These are phyloP conservation scores for Ogataea minuta DNA, from an alignment of 805 yeast species.

Conservation along the genomic window DNA sequence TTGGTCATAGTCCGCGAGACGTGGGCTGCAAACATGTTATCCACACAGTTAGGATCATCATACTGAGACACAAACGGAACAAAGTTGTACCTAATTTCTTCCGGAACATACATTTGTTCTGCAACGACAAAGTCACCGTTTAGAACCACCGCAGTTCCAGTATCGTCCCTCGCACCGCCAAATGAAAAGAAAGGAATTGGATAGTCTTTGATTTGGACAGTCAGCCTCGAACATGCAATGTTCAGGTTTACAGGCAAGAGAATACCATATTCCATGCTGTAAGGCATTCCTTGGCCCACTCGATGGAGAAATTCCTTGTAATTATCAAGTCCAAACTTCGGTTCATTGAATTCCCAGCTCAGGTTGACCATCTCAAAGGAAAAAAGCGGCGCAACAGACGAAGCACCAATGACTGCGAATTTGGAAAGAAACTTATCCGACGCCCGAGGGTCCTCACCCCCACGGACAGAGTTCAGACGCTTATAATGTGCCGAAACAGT, in stretches of 20 bases:
- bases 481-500: conserved; percentile 6
- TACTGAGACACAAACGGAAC: conserved; percentile 48
- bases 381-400: conserved; percentile 50
- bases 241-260: conserved; percentile 48
- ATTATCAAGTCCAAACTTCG: conserved; percentile 49
- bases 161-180: conserved; percentile 42
- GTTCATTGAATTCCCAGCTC: conserved; percentile 47
- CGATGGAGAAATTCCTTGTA: conserved; percentile 42
- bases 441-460: conserved; percentile 29
- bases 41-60: conserved; percentile 26
- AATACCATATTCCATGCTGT: conserved; percentile 49
- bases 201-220: conserved; percentile 50
- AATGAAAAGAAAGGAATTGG: conserved; percentile 57
- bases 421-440: conserved; percentile 25
- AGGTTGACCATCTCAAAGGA: conserved; percentile 48
- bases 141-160: conserved; percentile 33
- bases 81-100: conserved; percentile 39
- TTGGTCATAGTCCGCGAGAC: conserved; percentile 64
- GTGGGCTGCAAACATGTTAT: conserved; percentile 55
- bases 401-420: conserved; percentile 29
- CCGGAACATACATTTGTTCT: conserved; percentile 58
- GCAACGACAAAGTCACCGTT: conserved; percentile 55
- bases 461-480: conserved; percentile 4
- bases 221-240: conserved; percentile 43
- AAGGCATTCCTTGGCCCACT: conserved; percentile 54